phyloP scores from a whole-genome alignment of 495 filamentous ascomycete genomes.

The Xylaria bambusicola region DNA sequence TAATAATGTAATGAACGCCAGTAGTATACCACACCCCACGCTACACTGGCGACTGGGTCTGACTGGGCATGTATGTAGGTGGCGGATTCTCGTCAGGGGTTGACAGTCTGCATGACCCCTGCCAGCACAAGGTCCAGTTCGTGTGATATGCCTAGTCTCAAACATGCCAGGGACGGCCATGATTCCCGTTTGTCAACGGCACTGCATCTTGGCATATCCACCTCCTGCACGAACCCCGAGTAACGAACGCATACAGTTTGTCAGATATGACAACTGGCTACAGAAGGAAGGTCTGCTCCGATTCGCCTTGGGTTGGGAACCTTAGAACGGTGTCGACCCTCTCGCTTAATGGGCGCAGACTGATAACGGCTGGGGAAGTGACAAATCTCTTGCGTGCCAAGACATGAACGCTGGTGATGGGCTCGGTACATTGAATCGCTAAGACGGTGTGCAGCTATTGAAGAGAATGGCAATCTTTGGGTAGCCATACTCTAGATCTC shows the following conservation, averaged over 20 bases:
- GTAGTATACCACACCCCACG: no score
- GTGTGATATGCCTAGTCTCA: not conserved
- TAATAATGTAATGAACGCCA: no score
- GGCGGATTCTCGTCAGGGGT: not conserved
- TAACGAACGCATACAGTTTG: not conserved
- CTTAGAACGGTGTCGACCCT: not conserved
- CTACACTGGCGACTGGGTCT: no score
- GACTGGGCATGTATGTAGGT: no score
- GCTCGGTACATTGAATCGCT: no score
- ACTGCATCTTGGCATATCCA: constrained; percentile 1
- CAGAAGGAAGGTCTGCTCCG: constrained; percentile 7
- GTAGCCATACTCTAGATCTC: not conserved
- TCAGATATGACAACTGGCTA: not conserved
- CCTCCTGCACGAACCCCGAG: not conserved
- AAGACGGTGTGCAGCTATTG: no score
- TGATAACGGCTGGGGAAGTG: constrained; percentile 9
- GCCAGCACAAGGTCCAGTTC: no score
- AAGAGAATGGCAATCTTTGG: no score
- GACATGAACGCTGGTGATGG: not conserved
- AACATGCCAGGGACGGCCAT: not conserved
- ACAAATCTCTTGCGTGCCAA: constrained; percentile 13
- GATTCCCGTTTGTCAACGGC: not conserved
- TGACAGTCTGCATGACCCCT: not conserved
- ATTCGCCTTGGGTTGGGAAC: not conserved
- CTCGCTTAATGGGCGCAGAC: not conserved